Conservation (phyloP, 306 rosid genomes). For the Macrotyloma uniflorum region DNA sequence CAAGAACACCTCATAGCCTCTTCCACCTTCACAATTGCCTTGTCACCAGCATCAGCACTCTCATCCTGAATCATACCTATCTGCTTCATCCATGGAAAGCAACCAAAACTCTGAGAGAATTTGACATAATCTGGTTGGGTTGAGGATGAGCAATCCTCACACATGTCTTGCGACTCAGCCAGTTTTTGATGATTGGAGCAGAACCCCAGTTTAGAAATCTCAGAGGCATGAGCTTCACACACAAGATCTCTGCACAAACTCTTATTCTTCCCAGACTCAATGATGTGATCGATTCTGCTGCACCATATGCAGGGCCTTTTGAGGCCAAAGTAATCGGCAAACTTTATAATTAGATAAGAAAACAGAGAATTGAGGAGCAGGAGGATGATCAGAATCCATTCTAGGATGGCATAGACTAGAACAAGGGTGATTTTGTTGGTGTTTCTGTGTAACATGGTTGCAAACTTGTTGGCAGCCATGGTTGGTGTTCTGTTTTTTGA, state of each 20-base stretch:
- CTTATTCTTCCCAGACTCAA: constrained; percentile 55
- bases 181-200: constrained; percentile 73
- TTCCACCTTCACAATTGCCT: constrained; percentile 45
- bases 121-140: constrained; percentile 49
- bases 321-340: constrained; percentile 86
- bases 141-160: constrained; percentile 81
- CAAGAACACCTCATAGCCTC: constrained; percentile 70
- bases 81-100: constrained; percentile 75
- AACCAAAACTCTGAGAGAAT: constrained; percentile 57
- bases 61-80: constrained; percentile 50
- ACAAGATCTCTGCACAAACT: constrained; percentile 71
- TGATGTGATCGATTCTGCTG: constrained; percentile 77
- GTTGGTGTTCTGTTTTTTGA: constrained; percentile 48
- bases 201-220: constrained; percentile 75
- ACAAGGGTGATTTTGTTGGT: constrained; percentile 84
- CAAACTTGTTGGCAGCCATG: constrained; percentile 95
- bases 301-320: constrained; percentile 90
- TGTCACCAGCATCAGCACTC: constrained; percentile 32
- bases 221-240: constrained; percentile 80
- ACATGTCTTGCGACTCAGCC: constrained; percentile 69
- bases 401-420: constrained; percentile 81
- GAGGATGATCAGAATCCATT: constrained; percentile 80
- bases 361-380: constrained; percentile 86
- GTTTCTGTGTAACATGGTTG: constrained; percentile 78
- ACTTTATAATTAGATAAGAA: constrained; percentile 76